phyloP scores from a whole-genome alignment of 306 rosid genomes.

The Lotus japonicus region DNA sequence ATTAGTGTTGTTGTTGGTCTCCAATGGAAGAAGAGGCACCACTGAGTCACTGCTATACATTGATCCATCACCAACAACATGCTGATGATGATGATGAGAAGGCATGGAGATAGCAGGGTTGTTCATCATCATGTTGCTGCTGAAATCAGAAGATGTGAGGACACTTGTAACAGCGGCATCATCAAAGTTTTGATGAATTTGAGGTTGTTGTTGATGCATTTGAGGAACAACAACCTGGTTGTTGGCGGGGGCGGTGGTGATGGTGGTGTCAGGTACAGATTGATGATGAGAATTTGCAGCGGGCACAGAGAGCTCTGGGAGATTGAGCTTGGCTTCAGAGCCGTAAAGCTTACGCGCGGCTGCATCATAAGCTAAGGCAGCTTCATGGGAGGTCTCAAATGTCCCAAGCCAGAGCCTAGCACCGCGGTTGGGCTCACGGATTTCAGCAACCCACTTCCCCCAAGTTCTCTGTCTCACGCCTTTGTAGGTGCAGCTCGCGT shows the following conservation, averaged over 20 bases:
- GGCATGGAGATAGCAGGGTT: background rate
- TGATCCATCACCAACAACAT: background rate
- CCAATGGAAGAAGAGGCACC: conserved; percentile 11
- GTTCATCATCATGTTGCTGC: background rate
- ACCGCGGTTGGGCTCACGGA: conserved; percentile 91
- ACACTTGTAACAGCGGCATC: background rate
- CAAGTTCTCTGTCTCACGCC: conserved; percentile 95
- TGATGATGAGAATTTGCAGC: background rate
- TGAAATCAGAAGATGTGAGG: background rate
- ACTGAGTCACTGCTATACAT: background rate
- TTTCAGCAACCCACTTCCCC: conserved; percentile 99
- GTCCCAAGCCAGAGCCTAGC: conserved; percentile 97
- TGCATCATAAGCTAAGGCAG: conserved; percentile 84
- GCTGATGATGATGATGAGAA: background rate
- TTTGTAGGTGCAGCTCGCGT: conserved; percentile 76
- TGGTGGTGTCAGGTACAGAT: too few species aligned
- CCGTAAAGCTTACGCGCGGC: conserved; percentile 85
- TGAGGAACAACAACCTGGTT: background rate
- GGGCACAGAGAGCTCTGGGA: conserved; percentile 25
- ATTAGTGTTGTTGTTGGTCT: background rate
- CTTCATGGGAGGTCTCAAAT: conserved; percentile 66
- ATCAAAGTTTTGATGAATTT: background rate
- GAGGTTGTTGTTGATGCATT: conserved; percentile 12
- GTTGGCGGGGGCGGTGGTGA: background rate
- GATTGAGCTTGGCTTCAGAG: conserved; percentile 68